Percentiles rank a stretch among this genome's conserved stretches.
Conservation (phyloP, 176 grass and related monocot species). For the Raddia distichophylla region DNA sequence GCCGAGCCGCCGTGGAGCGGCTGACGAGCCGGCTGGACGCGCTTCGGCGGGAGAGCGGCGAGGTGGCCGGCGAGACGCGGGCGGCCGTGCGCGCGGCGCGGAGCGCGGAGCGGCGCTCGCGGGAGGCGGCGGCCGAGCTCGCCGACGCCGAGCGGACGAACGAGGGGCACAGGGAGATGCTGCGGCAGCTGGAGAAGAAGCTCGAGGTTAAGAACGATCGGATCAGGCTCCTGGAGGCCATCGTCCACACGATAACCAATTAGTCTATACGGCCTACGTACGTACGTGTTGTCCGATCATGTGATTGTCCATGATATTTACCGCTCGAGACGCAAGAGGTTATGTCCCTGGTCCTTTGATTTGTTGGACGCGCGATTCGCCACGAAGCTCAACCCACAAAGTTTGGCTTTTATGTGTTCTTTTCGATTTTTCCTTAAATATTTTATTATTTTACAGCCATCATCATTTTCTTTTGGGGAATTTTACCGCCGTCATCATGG, state of each 20-base stretch:
- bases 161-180: neutral
- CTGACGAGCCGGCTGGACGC: slow-evolving; percentile 17
- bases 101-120: slow-evolving; percentile 3
- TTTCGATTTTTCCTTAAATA: no score
- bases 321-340: neutral
- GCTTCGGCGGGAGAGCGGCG: slow-evolving; percentile 35
- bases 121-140: neutral
- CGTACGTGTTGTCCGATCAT: neutral
- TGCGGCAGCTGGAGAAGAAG: slow-evolving; percentile 29
- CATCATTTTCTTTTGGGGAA: no score
- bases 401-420: no score
- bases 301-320: neutral
- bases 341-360: no score
- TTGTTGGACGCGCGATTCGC: no score
- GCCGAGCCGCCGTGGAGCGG: neutral
- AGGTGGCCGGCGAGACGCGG: neutral
- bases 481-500: no score
- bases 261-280: no score
- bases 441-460: no score
- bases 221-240: slow-evolving; percentile 40
- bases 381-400: no score
- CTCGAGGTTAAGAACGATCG: slow-evolving; percentile 7
- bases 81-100: neutral
- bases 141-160: neutral
- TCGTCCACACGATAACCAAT: slow-evolving; percentile 17